Evolutionary conservation across 2,329 filamentous ascomycete genomes (phyloP), one percentile per base, ranked within the genome.

Genomic region (Aureobasidium leucospermi): DNA sequence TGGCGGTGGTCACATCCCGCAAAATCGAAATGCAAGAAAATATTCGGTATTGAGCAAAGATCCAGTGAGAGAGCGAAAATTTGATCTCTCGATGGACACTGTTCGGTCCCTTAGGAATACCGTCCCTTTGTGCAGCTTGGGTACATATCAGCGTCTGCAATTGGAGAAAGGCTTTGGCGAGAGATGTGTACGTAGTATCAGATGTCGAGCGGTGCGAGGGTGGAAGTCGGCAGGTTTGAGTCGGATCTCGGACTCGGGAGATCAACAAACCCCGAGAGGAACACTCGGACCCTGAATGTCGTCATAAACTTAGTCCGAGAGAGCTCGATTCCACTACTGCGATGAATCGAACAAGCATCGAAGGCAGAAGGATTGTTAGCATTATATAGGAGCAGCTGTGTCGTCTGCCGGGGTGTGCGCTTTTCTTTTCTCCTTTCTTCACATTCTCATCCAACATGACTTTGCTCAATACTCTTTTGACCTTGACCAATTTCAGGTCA

Each of bases 401-500:
- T 6, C 11, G 8, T 32, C 39, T 19, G 23, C 16, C 9, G 13
- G 15, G 16, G 16, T 13, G 28, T 19, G 10, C 9, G 8, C 10
- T 31, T 42, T 8, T 23, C 3, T 23, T 42, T 6, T 8, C 15
- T 52, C 9, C 7, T 15, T 19, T n/a, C 6, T 29, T n/a, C 32
- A 52, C 16, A 52, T 23, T 31, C 41, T 32, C 32, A 39, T 16
- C 28, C 59, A 66, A 28, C 39, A 73, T 72, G 70, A 63, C 70
- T 39, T 47, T 73, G 60, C 61, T 82, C 4, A 73, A 74, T 61
- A 73, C 75, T 51, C 71, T 88, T 55, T 81, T 88, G 38, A 78
- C 79, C 65, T 71, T 79, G 9, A 86, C 84, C 32, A 82, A 83
- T 69, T 87, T 83, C 75, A 77, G 78, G 61, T 82, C 75, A 56